Evolutionary conservation across 2,329 filamentous ascomycete genomes (phyloP), one percentile per base, ranked within the genome.

Genomic region (Cladophialophora chaetospira): DNA sequence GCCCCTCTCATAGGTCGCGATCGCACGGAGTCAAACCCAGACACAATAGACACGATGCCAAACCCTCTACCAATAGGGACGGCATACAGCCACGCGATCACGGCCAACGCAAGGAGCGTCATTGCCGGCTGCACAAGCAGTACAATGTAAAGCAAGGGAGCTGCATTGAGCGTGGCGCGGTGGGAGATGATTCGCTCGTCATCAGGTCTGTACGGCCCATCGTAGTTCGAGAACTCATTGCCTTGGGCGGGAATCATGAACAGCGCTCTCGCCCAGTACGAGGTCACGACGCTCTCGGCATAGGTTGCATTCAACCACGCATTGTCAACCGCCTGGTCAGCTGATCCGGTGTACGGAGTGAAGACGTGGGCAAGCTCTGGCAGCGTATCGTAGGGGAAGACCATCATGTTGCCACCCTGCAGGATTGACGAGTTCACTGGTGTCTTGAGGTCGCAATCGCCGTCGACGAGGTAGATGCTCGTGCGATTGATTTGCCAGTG

Each of bases 191-290:
- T n/a, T n/a, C 4, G 28, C 21, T 9, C 21, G 44, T 47, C n/a
- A 8, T 5, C 4, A 28, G 44, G 44, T 19, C 10, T 23, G 40
- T 44, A 44, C n/a, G 3, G 17, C 23, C 40, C 40, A 44, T 13
- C 19, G 13, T 44, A 44, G 40, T 44, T 13, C 13, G 40, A 44
- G 40, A 5, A 13, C 40, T 17, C 23, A 10, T 19, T 19, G 40
- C 40, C 23, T 19, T 44, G 40, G 13, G n/a, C 40, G 23, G 5
- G n/a, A 44, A 44, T 13, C 40, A 44, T 44, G 40, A 21, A 44
- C 13, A 44, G 23, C 23, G 40, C 40, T 44, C 40, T 17, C 40
- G 40, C 40, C 40, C 40, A 44, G 40, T 44, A 44, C 40, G 23
- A 19, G n/a, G 40, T 44, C 17, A 19, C 40, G n/a, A 44, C 40